Base-by-base conservation (phyloP, 331 rosid genomes). In the Dryas integrifolia region DNA sequence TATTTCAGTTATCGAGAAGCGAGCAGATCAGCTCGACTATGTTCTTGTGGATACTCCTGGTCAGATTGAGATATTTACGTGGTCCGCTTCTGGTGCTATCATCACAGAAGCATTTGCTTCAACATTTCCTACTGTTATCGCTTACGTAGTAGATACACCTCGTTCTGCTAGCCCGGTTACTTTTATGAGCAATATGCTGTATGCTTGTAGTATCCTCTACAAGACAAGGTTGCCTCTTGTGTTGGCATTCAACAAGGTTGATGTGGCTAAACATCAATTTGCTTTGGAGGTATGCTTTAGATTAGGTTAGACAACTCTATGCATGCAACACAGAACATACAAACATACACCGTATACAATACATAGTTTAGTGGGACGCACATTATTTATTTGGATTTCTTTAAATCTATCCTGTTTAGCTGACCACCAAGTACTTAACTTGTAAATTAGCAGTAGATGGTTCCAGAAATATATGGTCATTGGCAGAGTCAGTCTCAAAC, bases 61-160 rank as follows among this genome's bases (percentile, higher is more conserved):
- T 59, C 97, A 95, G 82, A 92, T 95, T 72, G 99, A 95, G 86
- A 95, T 92, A 80, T 95, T 95, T 82, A 95, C 97, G 7, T 95
- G 98, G 98, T 95, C 98, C 26, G 97, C 99, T 52, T 95, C 98
- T 67, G 98, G 99, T 60, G 85, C 96, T 67, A 95, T 95, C 79
- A 95, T 95, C 76, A 92, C 98, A 4, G 99, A 95, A 85, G 99
- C 97, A 82, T 95, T 95, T 89, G 99, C 99, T 58, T 95, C 99
- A 66, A 95, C 99, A 40, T 95, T 95, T 81, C 99, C 97, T 65
- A 95, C 98, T 15, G 92, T 95, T 13, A 84, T 95, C 4, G 66
- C 92, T 50, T 95, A 92, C 64, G 93, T 92, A 52, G 88, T 89
- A 3, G 99, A 95, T 77, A 95, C 98, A 5, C 98, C 99, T 65